phyloP scores from a whole-genome alignment of 768 basidiomycete genomes.

The Naganishia vishniacii region DNA sequence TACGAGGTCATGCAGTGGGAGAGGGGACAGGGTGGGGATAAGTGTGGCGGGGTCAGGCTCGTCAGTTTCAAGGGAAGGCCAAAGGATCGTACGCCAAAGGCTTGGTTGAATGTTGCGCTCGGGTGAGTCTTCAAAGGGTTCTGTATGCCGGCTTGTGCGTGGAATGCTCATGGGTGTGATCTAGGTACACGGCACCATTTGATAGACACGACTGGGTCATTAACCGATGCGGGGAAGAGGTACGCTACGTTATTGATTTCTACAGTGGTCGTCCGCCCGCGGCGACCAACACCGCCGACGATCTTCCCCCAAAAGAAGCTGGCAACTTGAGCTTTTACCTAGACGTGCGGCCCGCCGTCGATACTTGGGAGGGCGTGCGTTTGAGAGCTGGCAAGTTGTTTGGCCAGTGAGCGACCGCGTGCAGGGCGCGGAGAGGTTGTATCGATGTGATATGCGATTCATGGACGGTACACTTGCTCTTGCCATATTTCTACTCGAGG shows the following conservation, averaged over 20 bases:
- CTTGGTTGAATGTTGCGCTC: slow-evolving; percentile 70
- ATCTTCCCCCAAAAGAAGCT: slow-evolving; percentile 30
- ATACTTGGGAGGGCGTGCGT: slow-evolving; percentile 86
- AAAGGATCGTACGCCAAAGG: slow-evolving; percentile 69
- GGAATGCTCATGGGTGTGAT: no score
- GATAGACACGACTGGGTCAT: slow-evolving; percentile 97
- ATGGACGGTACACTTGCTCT: no score
- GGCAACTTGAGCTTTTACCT: slow-evolving; percentile 65
- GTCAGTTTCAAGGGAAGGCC: slow-evolving; percentile 76
- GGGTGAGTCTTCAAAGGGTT: no score
- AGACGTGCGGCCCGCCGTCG: slow-evolving; percentile 88
- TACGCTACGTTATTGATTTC: slow-evolving; percentile 97
- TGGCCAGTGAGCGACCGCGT: slow-evolving; percentile 1
- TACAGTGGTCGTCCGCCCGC: slow-evolving; percentile 55
- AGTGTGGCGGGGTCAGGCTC: slow-evolving; percentile 53
- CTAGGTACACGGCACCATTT: slow-evolving; percentile 89
- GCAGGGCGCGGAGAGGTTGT: neutral
- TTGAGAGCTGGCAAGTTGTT: slow-evolving; percentile 58
- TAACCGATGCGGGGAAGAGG: slow-evolving; percentile 79
- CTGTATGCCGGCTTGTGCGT: no score
- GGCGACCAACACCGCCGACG: slow-evolving; percentile 41
- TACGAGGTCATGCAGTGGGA: slow-evolving; percentile 77
- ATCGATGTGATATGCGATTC: neutral
- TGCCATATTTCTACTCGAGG: neutral
- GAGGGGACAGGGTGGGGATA: slow-evolving; percentile 67